Percentiles rank a stretch among this genome's conserved stretches.
Evolutionary conservation across 306 rosid genomes (phyloP).

Genomic region (Castanopsis chinensis): DNA sequence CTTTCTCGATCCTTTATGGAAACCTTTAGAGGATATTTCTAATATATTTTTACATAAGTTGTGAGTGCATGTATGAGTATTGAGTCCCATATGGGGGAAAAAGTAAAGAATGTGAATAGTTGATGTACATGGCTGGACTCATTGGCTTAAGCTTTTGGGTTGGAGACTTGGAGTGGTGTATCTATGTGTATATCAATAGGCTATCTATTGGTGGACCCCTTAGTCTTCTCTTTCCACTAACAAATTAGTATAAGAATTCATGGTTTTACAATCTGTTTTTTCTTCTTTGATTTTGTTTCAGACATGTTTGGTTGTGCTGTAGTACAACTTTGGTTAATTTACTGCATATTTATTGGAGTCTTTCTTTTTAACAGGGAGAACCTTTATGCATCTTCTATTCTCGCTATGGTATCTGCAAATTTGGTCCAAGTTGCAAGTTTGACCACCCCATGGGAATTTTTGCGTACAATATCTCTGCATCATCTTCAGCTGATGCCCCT

Average conservation of each 20-base stretch:
- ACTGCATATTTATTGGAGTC: constrained; percentile 28
- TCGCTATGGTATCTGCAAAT: constrained; percentile 97
- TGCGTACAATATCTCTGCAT: constrained; percentile 60
- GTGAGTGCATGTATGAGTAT: too few relatives aligned
- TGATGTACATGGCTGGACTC: too few relatives aligned
- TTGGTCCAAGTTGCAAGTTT: constrained; percentile 99
- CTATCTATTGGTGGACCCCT: too few relatives aligned
- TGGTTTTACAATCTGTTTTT: neutral
- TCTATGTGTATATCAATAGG: too few relatives aligned
- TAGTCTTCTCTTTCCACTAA: too few relatives aligned
- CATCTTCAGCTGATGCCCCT: constrained; percentile 62
- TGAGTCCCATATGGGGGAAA: too few relatives aligned
- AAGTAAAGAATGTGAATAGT: too few relatives aligned
- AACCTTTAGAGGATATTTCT: neutral
- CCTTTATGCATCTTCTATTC: constrained; percentile 93
- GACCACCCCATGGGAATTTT: constrained; percentile 95
- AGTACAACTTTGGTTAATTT: constrained; percentile 12
- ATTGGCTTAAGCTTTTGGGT: too few relatives aligned
- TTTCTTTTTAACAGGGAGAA: constrained; percentile 66
- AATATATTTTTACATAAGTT: neutral
- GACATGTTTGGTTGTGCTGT: neutral
- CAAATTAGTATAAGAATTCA: too few relatives aligned
- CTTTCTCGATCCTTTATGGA: neutral
- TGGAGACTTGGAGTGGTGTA: too few relatives aligned
- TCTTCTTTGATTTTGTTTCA: neutral